Evolutionary conservation across 2,329 filamentous ascomycete species (phyloP), one percentile per base, ranked within the genome.

Genomic region (Escovopsis sp.): DNA sequence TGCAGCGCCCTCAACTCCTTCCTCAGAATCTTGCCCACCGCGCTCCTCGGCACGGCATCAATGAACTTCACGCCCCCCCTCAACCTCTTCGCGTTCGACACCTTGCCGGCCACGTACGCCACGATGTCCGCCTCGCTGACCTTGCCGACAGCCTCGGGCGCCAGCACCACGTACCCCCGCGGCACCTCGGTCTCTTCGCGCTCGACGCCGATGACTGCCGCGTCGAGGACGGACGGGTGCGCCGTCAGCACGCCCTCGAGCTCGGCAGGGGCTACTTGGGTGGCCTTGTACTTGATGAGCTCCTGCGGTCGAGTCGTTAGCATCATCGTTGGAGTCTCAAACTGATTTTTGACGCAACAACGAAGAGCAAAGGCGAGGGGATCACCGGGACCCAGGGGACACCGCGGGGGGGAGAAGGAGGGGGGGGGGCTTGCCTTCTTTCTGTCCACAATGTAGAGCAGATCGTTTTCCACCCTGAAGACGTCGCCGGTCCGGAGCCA

Each of bases 401-500:
- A n/a, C n/a, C n/a, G n/a, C n/a, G n/a, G n/a, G n/a, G n/a, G n/a
- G n/a, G n/a, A n/a, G n/a, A n/a, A n/a, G n/a, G 10, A 5, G 9
- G 30, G 6, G 16, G 16, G 16, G 7, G 6, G 14, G 43, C 48
- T 47, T 42, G 57, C 74, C 67, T 85, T 87, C 44, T 84, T 78
- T 11, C 84, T 74, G 53, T 91, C 85, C 1, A 85, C 86, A 49
- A 93, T 84, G 62, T 76, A 85, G 51, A 87, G 80, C 39, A 78
- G 74, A 13, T 81, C 68, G 34, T 70, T 61, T 48, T 87, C 78
- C 57, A 84, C 75, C 45, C 79, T 74, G 0, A 84, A 81, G 4
- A 89, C 73, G 52, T 93, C 85, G 0, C 84, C 85, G 0, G 84
- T 88, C 52, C 80, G 80, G 67, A 89, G 87, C 67, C 81, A 93